A percentile compares a stretch with the other conserved stretches of the same genome.
Evolutionary conservation across 495 filamentous ascomycete species (phyloP).

Genomic region (Baudoinia panamericana): DNA sequence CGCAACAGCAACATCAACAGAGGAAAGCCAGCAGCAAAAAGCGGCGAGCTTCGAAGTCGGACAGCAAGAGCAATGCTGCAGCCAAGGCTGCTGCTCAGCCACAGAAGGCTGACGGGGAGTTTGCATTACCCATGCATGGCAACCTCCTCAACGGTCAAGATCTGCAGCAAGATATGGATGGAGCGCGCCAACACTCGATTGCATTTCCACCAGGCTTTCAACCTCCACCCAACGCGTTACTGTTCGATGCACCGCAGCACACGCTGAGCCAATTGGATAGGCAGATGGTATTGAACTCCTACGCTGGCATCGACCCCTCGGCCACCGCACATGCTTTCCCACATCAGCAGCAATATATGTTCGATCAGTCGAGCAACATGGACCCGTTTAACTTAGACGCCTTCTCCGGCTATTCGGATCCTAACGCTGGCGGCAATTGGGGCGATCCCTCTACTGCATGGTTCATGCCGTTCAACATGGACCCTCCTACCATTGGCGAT

Average conservation of each 20-base stretch:
- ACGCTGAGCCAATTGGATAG: constrained; percentile 50
- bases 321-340: not conserved
- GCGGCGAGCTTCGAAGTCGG: constrained; percentile 15
- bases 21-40: constrained; percentile 27
- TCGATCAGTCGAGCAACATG: not conserved
- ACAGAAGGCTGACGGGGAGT: constrained; percentile 14
- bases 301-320: constrained; percentile 44
- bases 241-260: constrained; percentile 27
- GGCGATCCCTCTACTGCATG: constrained; percentile 51
- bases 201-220: constrained; percentile 32
- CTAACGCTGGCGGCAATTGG: constrained; percentile 1
- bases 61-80: constrained; percentile 8
- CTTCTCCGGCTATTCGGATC: constrained; percentile 6
- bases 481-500: constrained; percentile 50
- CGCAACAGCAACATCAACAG: constrained; percentile 12
- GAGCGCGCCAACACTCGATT: constrained; percentile 26
- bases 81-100: constrained; percentile 17
- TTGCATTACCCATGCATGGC: constrained; percentile 13
- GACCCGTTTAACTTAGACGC: constrained; percentile 15
- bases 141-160: constrained; percentile 3
- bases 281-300: constrained; percentile 67
- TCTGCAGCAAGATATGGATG: constrained; percentile 17
- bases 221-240: constrained; percentile 29
- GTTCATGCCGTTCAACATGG: constrained; percentile 93
- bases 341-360: not conserved